Percentiles rank a stretch among this genome's conserved stretches.
Conservation (phyloP, 176 grass and related monocot genomes). For the Microstegium vimineum region DNA sequence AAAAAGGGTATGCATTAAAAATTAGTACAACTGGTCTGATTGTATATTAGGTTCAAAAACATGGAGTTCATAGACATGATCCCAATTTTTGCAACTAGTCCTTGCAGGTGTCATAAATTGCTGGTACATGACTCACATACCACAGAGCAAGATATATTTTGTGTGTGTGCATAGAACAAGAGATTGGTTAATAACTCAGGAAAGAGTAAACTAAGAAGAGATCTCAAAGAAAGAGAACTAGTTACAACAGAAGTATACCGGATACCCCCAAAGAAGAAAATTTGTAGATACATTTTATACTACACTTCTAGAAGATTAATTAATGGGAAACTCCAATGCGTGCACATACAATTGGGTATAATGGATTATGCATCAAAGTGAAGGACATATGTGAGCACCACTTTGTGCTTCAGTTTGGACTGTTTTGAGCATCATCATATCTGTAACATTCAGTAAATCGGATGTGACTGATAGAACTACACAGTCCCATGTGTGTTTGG, state of each 20-base stretch:
- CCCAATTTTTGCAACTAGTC: background rate
- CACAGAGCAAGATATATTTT: too few species aligned
- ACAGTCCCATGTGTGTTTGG: background rate
- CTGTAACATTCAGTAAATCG: background rate
- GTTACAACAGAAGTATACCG: background rate
- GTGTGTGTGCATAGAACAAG: too few species aligned
- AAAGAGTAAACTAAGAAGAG: background rate
- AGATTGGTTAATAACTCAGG: background rate
- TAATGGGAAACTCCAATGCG: background rate
- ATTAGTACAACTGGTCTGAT: background rate
- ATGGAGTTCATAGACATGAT: background rate
- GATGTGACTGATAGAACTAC: background rate
- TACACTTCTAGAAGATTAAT: background rate
- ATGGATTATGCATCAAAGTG: background rate
- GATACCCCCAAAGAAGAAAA: background rate
- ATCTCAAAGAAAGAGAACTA: background rate
- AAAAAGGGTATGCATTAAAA: background rate
- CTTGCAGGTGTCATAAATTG: background rate
- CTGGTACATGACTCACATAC: background rate
- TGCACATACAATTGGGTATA: background rate
- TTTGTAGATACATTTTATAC: background rate
- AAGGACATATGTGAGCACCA: background rate
- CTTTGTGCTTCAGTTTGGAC: background rate
- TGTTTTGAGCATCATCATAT: background rate
- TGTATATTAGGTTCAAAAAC: background rate